These are phyloP conservation scores for Xylaria sp. DNA, from an alignment of 2,329 filamentous ascomycete species.

Conservation along the genomic window DNA sequence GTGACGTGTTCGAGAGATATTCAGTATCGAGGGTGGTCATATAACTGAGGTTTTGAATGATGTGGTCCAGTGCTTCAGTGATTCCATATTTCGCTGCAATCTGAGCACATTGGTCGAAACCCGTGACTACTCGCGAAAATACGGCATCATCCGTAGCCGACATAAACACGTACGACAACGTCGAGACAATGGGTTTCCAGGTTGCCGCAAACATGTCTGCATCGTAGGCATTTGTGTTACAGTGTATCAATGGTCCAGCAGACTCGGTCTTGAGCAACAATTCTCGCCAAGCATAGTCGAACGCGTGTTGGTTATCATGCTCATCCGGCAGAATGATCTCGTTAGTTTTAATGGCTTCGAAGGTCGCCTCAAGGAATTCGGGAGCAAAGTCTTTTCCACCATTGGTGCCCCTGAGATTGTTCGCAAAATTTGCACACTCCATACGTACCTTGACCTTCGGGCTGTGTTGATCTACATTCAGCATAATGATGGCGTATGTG, in stretches of 20 bases:
- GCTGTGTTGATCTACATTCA: constrained; percentile 97
- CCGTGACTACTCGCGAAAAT: constrained; percentile 89
- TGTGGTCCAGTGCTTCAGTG: constrained; percentile 87
- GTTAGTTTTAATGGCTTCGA: constrained; percentile 85
- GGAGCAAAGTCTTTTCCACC: constrained; percentile 81
- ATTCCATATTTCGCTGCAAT: constrained; percentile 86
- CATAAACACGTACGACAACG: constrained; percentile 97
- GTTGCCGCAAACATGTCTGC: constrained; percentile 97
- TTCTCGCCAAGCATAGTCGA: constrained; percentile 98
- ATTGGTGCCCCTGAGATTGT: constrained; percentile 91
- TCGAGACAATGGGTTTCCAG: constrained; percentile 94
- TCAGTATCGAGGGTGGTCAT: constrained; percentile 88
- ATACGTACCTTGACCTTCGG: constrained; percentile 91
- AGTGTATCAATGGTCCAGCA: constrained; percentile 75
- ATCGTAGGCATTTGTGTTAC: constrained; percentile 93
- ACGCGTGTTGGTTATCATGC: constrained; percentile 94
- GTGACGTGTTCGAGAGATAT: constrained; percentile 75
- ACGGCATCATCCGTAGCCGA: constrained; percentile 96
- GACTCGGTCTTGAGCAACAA: constrained; percentile 82
- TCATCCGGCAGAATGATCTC: constrained; percentile 98
- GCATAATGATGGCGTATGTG: constrained; percentile 95
- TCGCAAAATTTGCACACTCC: constrained; percentile 80
- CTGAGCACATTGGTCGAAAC: constrained; percentile 94
- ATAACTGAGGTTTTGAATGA: constrained; percentile 85
- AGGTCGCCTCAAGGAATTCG: constrained; percentile 85